Percentiles rank a stretch among this genome's conserved stretches.
Evolutionary conservation across 192 early-diverging fungal species (phyloP).

Genomic region (Linnemannia exigua): DNA sequence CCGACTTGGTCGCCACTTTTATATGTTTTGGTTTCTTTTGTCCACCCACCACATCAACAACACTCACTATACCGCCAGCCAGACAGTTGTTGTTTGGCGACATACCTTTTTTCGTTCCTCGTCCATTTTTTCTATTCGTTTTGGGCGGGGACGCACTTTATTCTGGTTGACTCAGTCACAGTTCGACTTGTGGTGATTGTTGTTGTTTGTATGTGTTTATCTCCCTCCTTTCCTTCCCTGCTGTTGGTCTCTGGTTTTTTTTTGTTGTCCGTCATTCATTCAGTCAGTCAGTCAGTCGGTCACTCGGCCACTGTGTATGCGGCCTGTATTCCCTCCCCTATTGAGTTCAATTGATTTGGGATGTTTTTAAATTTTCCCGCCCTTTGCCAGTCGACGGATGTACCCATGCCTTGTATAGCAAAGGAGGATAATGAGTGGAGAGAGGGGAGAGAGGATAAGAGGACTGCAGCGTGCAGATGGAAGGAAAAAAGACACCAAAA

Average conservation of each 20-base stretch:
- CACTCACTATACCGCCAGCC: neutral
- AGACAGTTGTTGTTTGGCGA: neutral
- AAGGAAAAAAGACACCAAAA: neutral
- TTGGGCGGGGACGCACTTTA: neutral
- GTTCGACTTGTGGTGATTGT: neutral
- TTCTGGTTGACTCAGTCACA: neutral
- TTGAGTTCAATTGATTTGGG: constrained; percentile 36
- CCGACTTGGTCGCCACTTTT: no score
- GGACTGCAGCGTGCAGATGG: constrained; percentile 1
- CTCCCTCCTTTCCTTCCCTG: neutral
- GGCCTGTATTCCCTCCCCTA: constrained; percentile 15
- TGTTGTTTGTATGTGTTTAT: neutral
- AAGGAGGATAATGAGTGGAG: neutral
- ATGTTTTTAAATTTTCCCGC: constrained; percentile 34
- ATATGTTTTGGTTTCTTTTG: neutral
- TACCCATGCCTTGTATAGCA: constrained; percentile 1
- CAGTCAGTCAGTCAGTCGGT: neutral
- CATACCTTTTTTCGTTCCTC: neutral
- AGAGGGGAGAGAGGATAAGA: neutral
- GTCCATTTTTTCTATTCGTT: neutral
- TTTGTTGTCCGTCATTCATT: neutral
- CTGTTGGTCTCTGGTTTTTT: neutral
- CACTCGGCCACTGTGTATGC: neutral
- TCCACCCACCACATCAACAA: neutral
- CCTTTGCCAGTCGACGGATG: constrained; percentile 12